These are phyloP conservation scores for Schoenoplectus triqueter DNA, from an alignment of 202 grass and related monocot genomes.

Conservation along the genomic window DNA sequence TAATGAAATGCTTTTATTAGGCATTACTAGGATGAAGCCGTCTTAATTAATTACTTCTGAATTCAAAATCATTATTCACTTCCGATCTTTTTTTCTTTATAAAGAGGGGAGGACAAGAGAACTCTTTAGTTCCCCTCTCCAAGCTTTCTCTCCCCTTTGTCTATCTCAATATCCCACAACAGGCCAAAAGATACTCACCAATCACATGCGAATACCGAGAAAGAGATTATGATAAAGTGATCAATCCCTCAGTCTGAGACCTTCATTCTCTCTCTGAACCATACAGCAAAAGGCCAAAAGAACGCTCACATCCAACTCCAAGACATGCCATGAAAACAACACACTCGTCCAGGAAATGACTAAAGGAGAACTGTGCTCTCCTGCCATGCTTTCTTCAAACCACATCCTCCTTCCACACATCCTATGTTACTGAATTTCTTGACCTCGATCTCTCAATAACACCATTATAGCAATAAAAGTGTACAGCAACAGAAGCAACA, in stretches of 20 bases:
- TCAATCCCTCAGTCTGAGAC: constrained; percentile 43
- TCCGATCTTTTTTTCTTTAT: constrained; percentile 42
- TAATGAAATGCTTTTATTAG: constrained; percentile 29
- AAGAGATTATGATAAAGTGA: constrained; percentile 42
- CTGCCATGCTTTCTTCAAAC: constrained; percentile 37
- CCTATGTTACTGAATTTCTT: constrained; percentile 36
- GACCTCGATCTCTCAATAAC: constrained; percentile 19
- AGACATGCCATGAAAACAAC: constrained; percentile 43
- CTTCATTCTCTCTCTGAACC: constrained; percentile 41
- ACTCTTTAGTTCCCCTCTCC: constrained; percentile 25
- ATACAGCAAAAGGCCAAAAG: constrained; percentile 55
- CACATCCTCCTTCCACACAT: constrained; percentile 19
- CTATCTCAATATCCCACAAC: constrained; percentile 11
- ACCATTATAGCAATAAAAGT: background rate
- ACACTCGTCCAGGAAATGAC: constrained; percentile 50
- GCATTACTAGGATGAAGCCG: background rate
- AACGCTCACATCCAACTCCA: constrained; percentile 42
- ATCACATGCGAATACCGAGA: constrained; percentile 43
- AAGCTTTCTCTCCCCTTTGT: background rate
- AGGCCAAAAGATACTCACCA: constrained; percentile 40
- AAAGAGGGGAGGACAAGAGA: constrained; percentile 24
- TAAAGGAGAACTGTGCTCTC: constrained; percentile 35
- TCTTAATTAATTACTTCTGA: constrained; percentile 19
- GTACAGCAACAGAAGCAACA: background rate
- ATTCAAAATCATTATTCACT: constrained; percentile 25